phyloP scores from a whole-genome alignment of 2,329 filamentous ascomycete species.

The Claviceps monticola region DNA sequence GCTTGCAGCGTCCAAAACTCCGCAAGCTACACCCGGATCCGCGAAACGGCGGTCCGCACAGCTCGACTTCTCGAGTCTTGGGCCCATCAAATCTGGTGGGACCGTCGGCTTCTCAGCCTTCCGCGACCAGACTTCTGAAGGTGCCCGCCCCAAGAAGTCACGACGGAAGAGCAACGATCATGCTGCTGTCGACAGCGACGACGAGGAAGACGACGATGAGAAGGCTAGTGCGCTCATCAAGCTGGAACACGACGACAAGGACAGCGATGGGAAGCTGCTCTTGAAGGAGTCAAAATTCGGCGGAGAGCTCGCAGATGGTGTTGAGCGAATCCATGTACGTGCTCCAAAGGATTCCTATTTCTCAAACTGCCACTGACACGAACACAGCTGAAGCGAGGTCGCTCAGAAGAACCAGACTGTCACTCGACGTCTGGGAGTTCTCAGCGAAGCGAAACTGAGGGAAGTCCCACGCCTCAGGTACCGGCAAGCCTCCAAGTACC shows the following conservation, averaged over 20 bases:
- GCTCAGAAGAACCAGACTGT: conserved; percentile 56
- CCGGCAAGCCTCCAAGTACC: conserved; percentile 3
- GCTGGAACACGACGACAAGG: conserved; percentile 52
- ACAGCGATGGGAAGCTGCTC: conserved; percentile 41
- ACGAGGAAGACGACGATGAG: conserved; percentile 55
- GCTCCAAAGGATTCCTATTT: background rate
- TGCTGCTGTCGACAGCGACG: conserved; percentile 60
- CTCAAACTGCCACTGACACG: conserved; percentile 5
- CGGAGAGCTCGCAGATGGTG: conserved; percentile 65
- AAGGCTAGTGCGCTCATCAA: conserved; percentile 46
- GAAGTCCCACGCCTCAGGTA: conserved; percentile 19
- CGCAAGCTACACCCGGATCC: conserved; percentile 45
- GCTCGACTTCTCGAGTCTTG: conserved; percentile 72
- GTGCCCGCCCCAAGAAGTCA: conserved; percentile 39
- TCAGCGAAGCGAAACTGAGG: conserved; percentile 30
- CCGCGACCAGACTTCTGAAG: conserved; percentile 52
- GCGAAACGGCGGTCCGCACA: conserved; percentile 71
- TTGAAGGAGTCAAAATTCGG: conserved; percentile 58
- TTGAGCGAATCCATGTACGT: conserved; percentile 67
- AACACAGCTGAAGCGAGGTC: conserved; percentile 64
- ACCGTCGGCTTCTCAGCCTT: conserved; percentile 85
- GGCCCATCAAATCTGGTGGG: conserved; percentile 71
- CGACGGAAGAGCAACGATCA: conserved; percentile 51
- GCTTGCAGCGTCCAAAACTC: conserved; percentile 50
- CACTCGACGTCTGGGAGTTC: conserved; percentile 19